A percentile compares a stretch with the other conserved stretches of the same genome.
Conservation (phyloP, 768 basidiomycete species). For the Panaeolus cyanescens region DNA sequence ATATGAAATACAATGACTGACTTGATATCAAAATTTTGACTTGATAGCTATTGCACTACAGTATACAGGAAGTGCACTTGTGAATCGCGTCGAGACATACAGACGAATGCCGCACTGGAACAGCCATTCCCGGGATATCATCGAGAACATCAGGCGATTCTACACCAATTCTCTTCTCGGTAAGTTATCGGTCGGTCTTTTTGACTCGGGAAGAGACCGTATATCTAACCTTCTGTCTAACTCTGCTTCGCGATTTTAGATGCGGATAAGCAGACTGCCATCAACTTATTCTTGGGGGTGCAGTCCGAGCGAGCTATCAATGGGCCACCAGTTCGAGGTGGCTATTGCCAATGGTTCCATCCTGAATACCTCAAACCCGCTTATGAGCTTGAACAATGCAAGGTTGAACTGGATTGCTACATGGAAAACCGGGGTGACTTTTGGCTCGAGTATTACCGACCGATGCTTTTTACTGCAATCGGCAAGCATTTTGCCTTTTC, state of each 20-base stretch:
- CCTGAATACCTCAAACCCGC: conserved; percentile 66
- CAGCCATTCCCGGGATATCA: conserved; percentile 94
- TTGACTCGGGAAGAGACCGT: background rate
- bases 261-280: conserved; percentile 95
- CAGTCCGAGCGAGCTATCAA: conserved; percentile 53
- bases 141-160: conserved; percentile 92
- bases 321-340: conserved; percentile 56
- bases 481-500: conserved; percentile 90
- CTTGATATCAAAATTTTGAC: background rate
- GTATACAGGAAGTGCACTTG: conserved; percentile 95
- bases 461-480: conserved; percentile 79
- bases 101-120: conserved; percentile 97
- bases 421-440: conserved; percentile 67
- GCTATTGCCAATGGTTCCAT: conserved; percentile 87
- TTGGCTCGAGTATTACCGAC: conserved; percentile 90
- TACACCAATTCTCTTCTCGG: conserved; percentile 94
- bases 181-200: conserved; percentile 23
- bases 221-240: too few species aligned
- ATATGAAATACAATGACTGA: conserved; percentile 9
- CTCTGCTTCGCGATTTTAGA: conserved; percentile 45
- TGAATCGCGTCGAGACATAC: conserved; percentile 96
- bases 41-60: conserved; percentile 85
- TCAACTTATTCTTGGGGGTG: conserved; percentile 94
- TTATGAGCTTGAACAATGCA: conserved; percentile 69
- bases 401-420: conserved; percentile 60